Base-by-base conservation (phyloP, 441 rosid genomes). In the Euphorbia celastroides region DNA sequence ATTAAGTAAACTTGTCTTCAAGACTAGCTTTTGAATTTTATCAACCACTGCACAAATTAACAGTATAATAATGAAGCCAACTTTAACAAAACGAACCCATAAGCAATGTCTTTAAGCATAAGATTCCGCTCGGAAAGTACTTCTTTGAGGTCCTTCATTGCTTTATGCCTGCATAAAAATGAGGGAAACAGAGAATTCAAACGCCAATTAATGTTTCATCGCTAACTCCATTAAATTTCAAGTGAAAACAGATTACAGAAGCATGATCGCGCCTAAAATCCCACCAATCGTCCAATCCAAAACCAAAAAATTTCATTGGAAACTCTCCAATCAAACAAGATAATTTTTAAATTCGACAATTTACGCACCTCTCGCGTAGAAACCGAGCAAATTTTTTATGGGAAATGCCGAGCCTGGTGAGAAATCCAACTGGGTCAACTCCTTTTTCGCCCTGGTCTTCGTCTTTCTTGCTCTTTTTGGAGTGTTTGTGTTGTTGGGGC, bases 361-460 rank as follows among this genome's bases (percentile, higher is more conserved):
- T 7, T 58, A 2, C n/a, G 26, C 54, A 94, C 99, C 99, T 91
- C 81, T 91, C 99, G 13, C 97, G 92, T 62, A 91, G 96, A 81
- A 86, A 94, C 74, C 86, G 89, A 71, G 92, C 88, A 67, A 89
- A 88, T 65, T 79, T 78, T 71, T 87, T 91, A 61, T 94, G 97
- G 66, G 89, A 69, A 74, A 94, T 75, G 72, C 88, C 92, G 26
- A 79, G 80, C 81, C 74, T 89, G 6, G 82, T 72, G 50, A 94
- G 88, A 74, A 88, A 88, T 58, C 94, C 91, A 70, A 83, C 83
- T 55, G 93, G 89, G 79, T 88, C 80, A 10, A 79, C 58, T 70
- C 83, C 86, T 71, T 79, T 76, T 42, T 83, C 87, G 8, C 67
- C 77, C 42, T 75, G 84, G 25, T 36, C 42, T 26, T 48, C 81